Conservation (phyloP, 31 red algal species). For the Odonthalia washingtoniensis region DNA sequence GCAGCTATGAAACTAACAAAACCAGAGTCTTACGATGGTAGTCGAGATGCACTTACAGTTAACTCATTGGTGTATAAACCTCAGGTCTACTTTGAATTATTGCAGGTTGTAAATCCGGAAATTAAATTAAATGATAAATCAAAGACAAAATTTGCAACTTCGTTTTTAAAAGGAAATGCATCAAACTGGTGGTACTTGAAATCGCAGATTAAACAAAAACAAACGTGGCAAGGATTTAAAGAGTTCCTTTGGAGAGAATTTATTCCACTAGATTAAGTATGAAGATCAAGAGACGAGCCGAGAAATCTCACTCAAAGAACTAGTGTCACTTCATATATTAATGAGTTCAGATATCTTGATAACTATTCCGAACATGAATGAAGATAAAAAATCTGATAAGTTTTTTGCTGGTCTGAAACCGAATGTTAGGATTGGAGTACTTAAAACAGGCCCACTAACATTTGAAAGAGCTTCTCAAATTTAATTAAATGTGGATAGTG, state of each 20-base stretch:
- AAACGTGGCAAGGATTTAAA: constrained; percentile 8
- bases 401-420: constrained; percentile 21
- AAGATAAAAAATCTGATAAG: constrained; percentile 12
- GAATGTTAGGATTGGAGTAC: neutral
- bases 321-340: neutral
- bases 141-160: constrained; percentile 2
- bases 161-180: constrained; percentile 18
- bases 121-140: constrained; percentile 5
- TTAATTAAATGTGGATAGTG: constrained; percentile 2
- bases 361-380: constrained; percentile 4
- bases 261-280: constrained; percentile 30
- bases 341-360: constrained; percentile 13
- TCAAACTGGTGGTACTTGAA: constrained; percentile 33
- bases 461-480: neutral
- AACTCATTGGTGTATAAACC: constrained; percentile 35
- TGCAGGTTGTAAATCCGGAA: constrained; percentile 14
- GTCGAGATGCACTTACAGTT: constrained; percentile 8
- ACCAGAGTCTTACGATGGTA: constrained; percentile 12
- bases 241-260: neutral
- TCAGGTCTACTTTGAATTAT: constrained; percentile 16
- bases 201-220: neutral
- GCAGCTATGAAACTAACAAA: constrained; percentile 3
- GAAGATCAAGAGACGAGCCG: neutral
- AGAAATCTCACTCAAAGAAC: neutral
- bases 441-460: neutral